Percentiles rank a stretch among this genome's conserved stretches.
phyloP scores from a whole-genome alignment of 176 grass and related monocot genomes.

The Musa beccarii region DNA sequence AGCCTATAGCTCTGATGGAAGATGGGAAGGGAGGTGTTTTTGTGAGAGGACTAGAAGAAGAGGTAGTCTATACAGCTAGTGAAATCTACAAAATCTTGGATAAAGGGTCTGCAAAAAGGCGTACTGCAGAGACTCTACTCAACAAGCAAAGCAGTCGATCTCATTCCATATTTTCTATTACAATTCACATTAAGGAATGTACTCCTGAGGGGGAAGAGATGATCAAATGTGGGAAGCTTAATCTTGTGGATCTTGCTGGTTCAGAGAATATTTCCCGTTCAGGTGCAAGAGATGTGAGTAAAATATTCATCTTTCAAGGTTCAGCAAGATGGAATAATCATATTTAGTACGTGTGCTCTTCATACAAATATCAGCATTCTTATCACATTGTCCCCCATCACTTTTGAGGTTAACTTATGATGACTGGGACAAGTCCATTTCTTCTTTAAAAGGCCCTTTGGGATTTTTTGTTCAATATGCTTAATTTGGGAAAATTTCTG shows the following conservation, averaged over 20 bases:
- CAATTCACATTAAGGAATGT: slow-evolving; percentile 95
- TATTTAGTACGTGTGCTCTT: not conserved
- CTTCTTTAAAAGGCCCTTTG: no score
- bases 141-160: slow-evolving; percentile 98
- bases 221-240: slow-evolving; percentile 99
- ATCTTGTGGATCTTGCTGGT: slow-evolving; percentile 97
- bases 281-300: slow-evolving; percentile 98
- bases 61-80: slow-evolving; percentile 77
- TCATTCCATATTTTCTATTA: slow-evolving; percentile 95
- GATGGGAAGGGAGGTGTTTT: slow-evolving; percentile 96
- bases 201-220: slow-evolving; percentile 94
- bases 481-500: not conserved
- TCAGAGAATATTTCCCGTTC: slow-evolving; percentile 98
- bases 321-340: not conserved
- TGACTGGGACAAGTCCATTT: not conserved
- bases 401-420: no score
- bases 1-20: slow-evolving; percentile 98
- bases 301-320: not conserved
- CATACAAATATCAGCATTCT: no score
- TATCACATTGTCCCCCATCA: no score
- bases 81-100: slow-evolving; percentile 99
- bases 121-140: slow-evolving; percentile 90
- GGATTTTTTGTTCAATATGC: not conserved
- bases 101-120: slow-evolving; percentile 92
- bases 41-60: slow-evolving; percentile 96